A percentile compares a stretch with the other conserved stretches of the same genome.
These are phyloP conservation scores for Tulasnella sp. DNA, from an alignment of 768 basidiomycete genomes.

Conservation along the genomic window DNA sequence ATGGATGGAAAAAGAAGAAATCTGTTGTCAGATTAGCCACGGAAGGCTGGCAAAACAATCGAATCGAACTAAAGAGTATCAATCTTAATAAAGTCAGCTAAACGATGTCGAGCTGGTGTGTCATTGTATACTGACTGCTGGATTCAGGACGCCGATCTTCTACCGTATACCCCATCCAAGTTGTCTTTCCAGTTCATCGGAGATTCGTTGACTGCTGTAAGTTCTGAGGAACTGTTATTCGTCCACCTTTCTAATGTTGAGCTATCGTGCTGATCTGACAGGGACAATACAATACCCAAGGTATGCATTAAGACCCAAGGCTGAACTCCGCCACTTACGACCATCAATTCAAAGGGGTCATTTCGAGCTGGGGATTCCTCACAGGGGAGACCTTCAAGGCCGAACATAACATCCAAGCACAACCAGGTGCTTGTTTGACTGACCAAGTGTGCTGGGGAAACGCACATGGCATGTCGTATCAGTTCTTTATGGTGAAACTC, in stretches of 20 bases:
- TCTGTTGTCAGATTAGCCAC: constrained; percentile 31
- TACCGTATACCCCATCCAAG: constrained; percentile 34
- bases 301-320: neutral
- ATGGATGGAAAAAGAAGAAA: constrained; percentile 22
- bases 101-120: neutral
- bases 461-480: constrained; percentile 26
- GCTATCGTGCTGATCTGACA: constrained; percentile 19
- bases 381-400: constrained; percentile 39
- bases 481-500: constrained; percentile 34
- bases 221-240: constrained; percentile 15
- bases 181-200: constrained; percentile 45
- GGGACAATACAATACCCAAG: constrained; percentile 40
- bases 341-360: constrained; percentile 28
- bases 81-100: constrained; percentile 32
- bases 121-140: neutral
- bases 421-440: constrained; percentile 41
- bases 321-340: neutral
- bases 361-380: constrained; percentile 46
- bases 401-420: constrained; percentile 39
- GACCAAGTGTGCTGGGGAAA: constrained; percentile 22
- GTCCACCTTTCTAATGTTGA: neutral
- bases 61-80: constrained; percentile 39
- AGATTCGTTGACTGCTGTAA: constrained; percentile 43
- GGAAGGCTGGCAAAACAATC: constrained; percentile 48
- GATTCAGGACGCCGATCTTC: constrained; percentile 34